These are phyloP conservation scores for Arachnopeziza araneosa DNA, from an alignment of 2,329 filamentous ascomycete genomes.

Conservation along the genomic window DNA sequence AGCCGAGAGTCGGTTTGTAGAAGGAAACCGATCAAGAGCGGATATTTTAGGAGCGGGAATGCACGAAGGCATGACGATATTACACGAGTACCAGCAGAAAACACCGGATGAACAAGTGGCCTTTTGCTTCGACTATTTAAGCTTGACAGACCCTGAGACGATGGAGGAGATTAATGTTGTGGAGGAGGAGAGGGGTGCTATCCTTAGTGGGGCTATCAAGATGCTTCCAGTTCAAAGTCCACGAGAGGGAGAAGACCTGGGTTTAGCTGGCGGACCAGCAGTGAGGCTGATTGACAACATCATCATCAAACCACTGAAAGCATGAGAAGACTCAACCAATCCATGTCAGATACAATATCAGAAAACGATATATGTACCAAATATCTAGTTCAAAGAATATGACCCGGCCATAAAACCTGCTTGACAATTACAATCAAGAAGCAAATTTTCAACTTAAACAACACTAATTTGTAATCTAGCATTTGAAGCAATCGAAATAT, in stretches of 20 bases:
- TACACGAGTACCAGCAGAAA: slow-evolving; percentile 57
- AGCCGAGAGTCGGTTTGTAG: slow-evolving; percentile 61
- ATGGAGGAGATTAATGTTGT: slow-evolving; percentile 73
- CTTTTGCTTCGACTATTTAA: slow-evolving; percentile 89
- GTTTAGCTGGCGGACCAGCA: slow-evolving; percentile 63
- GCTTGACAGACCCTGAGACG: slow-evolving; percentile 77
- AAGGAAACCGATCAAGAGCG: slow-evolving; percentile 47
- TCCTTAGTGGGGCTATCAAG: slow-evolving; percentile 85
- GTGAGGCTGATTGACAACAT: slow-evolving; percentile 95
- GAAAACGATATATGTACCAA: too few species aligned
- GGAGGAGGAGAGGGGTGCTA: slow-evolving; percentile 65
- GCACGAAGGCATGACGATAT: slow-evolving; percentile 47
- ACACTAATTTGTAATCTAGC: too few species aligned
- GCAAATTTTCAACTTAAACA: too few species aligned
- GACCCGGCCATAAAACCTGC: too few species aligned
- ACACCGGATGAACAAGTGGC: slow-evolving; percentile 53
- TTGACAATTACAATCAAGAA: too few species aligned
- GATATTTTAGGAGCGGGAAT: slow-evolving; percentile 70
- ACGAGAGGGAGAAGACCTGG: slow-evolving; percentile 66
- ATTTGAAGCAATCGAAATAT: too few species aligned
- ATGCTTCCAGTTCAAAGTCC: slow-evolving; percentile 77
- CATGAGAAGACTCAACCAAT: slow-evolving; percentile 1
- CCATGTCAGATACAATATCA: neutral
- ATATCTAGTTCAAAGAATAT: too few species aligned
- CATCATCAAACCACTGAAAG: slow-evolving; percentile 49